A percentile compares a stretch with the other conserved stretches of the same genome.
phyloP scores from a whole-genome alignment of 441 rosid species.

The Breynia disticha region DNA sequence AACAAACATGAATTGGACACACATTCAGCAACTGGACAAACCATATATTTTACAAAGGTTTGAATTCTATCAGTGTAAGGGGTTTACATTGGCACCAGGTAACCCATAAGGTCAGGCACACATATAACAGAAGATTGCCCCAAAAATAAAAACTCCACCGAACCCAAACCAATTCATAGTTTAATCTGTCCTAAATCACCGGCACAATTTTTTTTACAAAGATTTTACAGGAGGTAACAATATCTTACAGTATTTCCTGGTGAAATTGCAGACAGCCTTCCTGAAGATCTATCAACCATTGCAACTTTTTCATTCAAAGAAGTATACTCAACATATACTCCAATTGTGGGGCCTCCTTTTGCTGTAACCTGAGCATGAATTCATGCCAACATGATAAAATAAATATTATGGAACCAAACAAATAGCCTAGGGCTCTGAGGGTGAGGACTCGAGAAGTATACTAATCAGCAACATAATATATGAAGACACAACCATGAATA shows the following conservation, averaged over 20 bases:
- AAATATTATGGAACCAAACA: not conserved
- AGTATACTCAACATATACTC: constrained; percentile 50
- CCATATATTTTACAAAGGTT: not conserved
- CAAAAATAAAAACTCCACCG: too few species aligned
- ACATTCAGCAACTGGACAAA: not conserved
- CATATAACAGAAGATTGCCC: too few species aligned
- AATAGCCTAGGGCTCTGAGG: not conserved
- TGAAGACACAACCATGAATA: too few species aligned
- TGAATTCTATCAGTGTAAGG: too few species aligned
- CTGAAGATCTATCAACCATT: constrained; percentile 52
- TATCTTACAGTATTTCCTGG: constrained; percentile 82
- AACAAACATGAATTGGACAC: not conserved
- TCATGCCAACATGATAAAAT: constrained; percentile 9
- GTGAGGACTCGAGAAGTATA: not conserved
- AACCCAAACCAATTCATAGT: too few species aligned
- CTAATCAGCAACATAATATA: too few species aligned
- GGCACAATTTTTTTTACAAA: not conserved
- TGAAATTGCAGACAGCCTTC: constrained; percentile 60
- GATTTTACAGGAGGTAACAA: constrained; percentile 9
- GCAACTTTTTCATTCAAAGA: constrained; percentile 53
- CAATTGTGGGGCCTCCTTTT: constrained; percentile 87
- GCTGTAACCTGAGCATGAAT: constrained; percentile 45
- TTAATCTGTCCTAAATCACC: too few species aligned
- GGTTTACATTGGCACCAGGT: too few species aligned
- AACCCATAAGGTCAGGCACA: too few species aligned